These are phyloP conservation scores for Jackrogersella multiformis DNA, from an alignment of 495 filamentous ascomycete species.

Conservation along the genomic window DNA sequence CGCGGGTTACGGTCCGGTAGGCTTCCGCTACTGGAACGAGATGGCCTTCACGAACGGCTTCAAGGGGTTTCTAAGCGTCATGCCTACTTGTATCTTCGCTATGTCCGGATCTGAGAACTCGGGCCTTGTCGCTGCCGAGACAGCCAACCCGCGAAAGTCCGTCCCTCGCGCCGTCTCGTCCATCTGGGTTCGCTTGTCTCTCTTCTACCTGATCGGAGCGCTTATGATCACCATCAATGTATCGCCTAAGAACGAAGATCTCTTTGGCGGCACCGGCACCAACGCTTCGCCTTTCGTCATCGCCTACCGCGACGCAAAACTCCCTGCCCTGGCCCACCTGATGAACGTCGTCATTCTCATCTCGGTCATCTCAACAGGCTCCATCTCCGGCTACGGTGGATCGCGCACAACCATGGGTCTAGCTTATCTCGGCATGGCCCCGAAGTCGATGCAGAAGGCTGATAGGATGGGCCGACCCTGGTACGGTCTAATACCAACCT, in stretches of 20 bases:
- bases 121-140: slow-evolving; percentile 69
- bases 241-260: slow-evolving; percentile 53
- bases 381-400: slow-evolving; percentile 65
- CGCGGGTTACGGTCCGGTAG: slow-evolving; percentile 50
- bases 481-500: slow-evolving; percentile 57
- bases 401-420: slow-evolving; percentile 67
- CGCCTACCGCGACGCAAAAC: slow-evolving; percentile 65
- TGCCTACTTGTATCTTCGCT: slow-evolving; percentile 70
- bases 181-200: slow-evolving; percentile 64
- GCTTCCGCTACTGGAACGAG: slow-evolving; percentile 60
- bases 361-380: slow-evolving; percentile 59
- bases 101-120: slow-evolving; percentile 68
- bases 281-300: slow-evolving; percentile 72
- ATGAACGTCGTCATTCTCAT: slow-evolving; percentile 72
- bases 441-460: slow-evolving; percentile 57
- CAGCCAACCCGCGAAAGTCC: slow-evolving; percentile 63
- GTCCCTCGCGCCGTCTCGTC: slow-evolving; percentile 65
- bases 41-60: slow-evolving; percentile 67
- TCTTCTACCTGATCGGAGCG: slow-evolving; percentile 70
- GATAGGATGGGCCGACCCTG: slow-evolving; percentile 63
- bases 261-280: slow-evolving; percentile 56
- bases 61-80: slow-evolving; percentile 67
- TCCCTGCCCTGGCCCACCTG: slow-evolving; percentile 68
- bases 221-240: slow-evolving; percentile 71
- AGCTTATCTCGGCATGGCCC: slow-evolving; percentile 59